Conservation (phyloP, 805 yeast species). For the Metschnikowia similis region DNA sequence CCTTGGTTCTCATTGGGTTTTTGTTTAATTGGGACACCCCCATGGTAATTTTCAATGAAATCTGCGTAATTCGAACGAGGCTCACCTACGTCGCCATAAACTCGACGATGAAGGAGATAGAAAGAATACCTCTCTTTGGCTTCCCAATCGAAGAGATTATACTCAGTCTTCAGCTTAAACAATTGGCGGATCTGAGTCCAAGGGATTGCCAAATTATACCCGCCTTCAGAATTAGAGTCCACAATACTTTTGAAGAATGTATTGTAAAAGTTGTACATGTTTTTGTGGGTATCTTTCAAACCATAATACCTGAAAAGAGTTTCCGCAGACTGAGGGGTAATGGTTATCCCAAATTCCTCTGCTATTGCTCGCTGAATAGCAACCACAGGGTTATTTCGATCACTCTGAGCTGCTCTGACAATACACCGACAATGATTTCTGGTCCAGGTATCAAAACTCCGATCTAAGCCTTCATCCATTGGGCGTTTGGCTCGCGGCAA, state of each 20-base stretch:
- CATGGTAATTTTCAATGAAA: conserved; percentile 7
- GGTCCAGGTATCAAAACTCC: conserved; percentile 12
- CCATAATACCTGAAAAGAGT: conserved; percentile 18
- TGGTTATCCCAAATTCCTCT: conserved; percentile 4
- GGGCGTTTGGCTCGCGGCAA: not conserved
- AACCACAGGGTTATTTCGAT: not conserved
- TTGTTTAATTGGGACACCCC: not conserved
- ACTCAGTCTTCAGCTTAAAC: conserved; percentile 6
- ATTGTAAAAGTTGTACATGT: conserved; percentile 10
- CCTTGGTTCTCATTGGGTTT: no score
- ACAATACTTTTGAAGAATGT: conserved; percentile 14
- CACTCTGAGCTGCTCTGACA: conserved; percentile 8
- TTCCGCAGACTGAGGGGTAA: conserved; percentile 12
- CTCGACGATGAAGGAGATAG: conserved; percentile 13
- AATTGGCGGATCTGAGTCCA: conserved; percentile 14
- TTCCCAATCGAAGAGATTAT: conserved; percentile 15
- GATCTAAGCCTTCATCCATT: conserved; percentile 1
- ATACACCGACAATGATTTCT: conserved; percentile 12
- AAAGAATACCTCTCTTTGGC: conserved; percentile 13
- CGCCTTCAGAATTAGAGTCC: conserved; percentile 4
- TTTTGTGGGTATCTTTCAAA: conserved; percentile 3
- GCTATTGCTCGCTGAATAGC: conserved; percentile 10
- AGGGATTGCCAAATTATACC: conserved; percentile 12
- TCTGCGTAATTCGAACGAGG: conserved; percentile 13
- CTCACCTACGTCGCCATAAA: conserved; percentile 15